A percentile compares a stretch with the other conserved stretches of the same genome.
phyloP scores from a whole-genome alignment of 1,284 basidiomycete species.

The Pisolithus thermaeus region DNA sequence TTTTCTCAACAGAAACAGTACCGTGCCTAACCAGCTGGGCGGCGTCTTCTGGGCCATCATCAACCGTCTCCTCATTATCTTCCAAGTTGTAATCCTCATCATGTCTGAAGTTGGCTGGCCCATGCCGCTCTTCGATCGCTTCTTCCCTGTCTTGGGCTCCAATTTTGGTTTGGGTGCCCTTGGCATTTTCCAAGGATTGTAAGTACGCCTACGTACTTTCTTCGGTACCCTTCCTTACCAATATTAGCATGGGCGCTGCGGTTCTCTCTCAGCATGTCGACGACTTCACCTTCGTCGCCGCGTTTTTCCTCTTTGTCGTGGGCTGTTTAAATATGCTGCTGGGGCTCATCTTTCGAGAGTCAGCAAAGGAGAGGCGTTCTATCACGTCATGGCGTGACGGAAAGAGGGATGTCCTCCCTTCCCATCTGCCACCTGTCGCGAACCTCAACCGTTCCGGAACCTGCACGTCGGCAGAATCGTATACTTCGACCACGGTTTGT shows the following conservation, averaged over 20 bases:
- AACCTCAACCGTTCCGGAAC: constrained; percentile 26
- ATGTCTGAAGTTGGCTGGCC: constrained; percentile 81
- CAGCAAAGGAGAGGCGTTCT: constrained; percentile 55
- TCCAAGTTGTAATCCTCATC: constrained; percentile 73
- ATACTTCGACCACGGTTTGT: constrained; percentile 31
- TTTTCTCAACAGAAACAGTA: constrained; percentile 49
- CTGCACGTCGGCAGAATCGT: constrained; percentile 29
- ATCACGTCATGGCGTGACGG: constrained; percentile 57
- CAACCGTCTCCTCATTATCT: constrained; percentile 77
- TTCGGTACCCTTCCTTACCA: constrained; percentile 3
- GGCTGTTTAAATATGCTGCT: constrained; percentile 80
- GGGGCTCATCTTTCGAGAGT: constrained; percentile 66
- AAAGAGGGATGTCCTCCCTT: constrained; percentile 52
- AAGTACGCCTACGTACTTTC: constrained; percentile 25
- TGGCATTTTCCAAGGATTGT: constrained; percentile 80
- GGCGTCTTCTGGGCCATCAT: constrained; percentile 87
- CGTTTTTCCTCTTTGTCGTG: constrained; percentile 82
- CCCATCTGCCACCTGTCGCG: constrained; percentile 23
- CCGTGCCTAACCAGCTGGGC: constrained; percentile 85
- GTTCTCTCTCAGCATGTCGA: constrained; percentile 82
- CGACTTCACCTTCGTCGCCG: constrained; percentile 81
- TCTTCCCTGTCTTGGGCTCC: constrained; percentile 78
- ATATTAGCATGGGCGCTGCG: constrained; percentile 62
- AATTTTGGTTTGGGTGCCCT: constrained; percentile 80
- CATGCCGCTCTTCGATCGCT: constrained; percentile 68